phyloP scores from a whole-genome alignment of 2,329 filamentous ascomycete species.

The Myotisia sp. region DNA sequence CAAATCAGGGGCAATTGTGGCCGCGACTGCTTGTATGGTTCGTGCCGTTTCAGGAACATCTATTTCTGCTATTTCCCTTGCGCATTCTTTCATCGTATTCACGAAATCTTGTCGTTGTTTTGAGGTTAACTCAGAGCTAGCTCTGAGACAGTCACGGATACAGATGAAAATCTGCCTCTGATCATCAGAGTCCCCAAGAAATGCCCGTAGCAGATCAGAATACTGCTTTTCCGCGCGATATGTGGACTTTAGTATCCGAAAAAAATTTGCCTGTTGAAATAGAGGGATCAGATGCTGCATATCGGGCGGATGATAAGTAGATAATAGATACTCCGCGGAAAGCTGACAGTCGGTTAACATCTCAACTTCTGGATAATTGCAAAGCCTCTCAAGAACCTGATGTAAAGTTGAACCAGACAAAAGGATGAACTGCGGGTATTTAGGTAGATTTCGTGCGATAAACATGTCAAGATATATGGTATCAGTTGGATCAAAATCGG shows the following conservation, averaged over 20 bases:
- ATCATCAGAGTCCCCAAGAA: constrained; percentile 72
- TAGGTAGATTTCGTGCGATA: constrained; percentile 84
- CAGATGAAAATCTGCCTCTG: constrained; percentile 63
- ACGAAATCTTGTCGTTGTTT: constrained; percentile 63
- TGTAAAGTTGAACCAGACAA: constrained; percentile 76
- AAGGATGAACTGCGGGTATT: constrained; percentile 90
- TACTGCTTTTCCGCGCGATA: constrained; percentile 71
- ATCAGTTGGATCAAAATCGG: constrained; percentile 62
- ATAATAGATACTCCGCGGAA: constrained; percentile 90
- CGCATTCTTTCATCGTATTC: constrained; percentile 49
- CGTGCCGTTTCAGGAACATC: constrained; percentile 51
- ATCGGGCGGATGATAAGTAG: constrained; percentile 81
- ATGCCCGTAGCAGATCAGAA: constrained; percentile 60
- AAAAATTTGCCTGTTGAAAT: constrained; percentile 70
- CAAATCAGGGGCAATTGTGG: constrained; percentile 38
- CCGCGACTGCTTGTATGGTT: constrained; percentile 47
- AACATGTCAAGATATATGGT: constrained; percentile 98
- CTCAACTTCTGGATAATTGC: constrained; percentile 65
- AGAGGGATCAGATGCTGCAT: constrained; percentile 59
- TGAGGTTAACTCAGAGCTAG: constrained; percentile 46
- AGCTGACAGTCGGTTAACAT: constrained; percentile 87
- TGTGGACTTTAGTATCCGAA: constrained; percentile 77
- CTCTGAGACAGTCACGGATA: constrained; percentile 58
- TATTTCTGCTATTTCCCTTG: constrained; percentile 51
- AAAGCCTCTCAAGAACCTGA: constrained; percentile 66